Conservation (phyloP, 1,284 basidiomycete species). For the Wallemia mellicola region DNA sequence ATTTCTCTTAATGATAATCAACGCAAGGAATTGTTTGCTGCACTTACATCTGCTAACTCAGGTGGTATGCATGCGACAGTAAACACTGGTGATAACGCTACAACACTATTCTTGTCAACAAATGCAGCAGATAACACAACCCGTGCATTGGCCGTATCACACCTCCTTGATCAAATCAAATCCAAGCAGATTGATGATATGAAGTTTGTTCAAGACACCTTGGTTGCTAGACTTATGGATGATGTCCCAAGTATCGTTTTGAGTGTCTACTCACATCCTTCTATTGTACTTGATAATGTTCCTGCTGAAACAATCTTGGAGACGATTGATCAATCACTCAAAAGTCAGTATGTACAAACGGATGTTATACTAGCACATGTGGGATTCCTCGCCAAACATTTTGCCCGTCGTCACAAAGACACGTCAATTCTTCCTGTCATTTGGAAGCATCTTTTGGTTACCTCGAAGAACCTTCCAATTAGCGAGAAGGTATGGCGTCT, state of each 20-base stretch:
- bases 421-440: background rate
- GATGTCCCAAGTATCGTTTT: background rate
- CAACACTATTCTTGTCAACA: background rate
- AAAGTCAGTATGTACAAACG: background rate
- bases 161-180: background rate
- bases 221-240: background rate
- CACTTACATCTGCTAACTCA: background rate
- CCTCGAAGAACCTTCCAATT: background rate
- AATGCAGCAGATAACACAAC: background rate
- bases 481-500: conserved; percentile 3
- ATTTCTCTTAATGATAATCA: background rate
- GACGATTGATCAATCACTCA: background rate
- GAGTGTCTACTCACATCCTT: background rate
- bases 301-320: background rate
- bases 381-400: background rate
- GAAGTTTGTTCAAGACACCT: background rate
- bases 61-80: background rate
- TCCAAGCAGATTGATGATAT: background rate
- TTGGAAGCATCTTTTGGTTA: background rate
- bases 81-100: background rate
- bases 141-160: background rate
- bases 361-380: background rate
- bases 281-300: background rate
- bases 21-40: background rate
- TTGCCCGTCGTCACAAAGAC: background rate